A percentile compares a stretch with the other conserved stretches of the same genome.
phyloP scores from a whole-genome alignment of 208 protist genomes.

The Trypanosoma vivax region DNA sequence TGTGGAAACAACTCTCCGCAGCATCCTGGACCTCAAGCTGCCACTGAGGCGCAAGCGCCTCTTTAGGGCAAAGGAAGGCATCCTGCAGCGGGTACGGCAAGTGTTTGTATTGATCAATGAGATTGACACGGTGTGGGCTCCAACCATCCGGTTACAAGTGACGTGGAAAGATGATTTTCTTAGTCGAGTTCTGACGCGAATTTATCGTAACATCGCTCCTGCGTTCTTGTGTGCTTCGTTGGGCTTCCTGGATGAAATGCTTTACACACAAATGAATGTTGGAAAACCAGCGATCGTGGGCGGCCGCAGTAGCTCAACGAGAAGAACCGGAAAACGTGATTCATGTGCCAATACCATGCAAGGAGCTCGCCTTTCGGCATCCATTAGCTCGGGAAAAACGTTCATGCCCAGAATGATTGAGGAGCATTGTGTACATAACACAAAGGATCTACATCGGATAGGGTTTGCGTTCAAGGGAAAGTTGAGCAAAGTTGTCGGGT shows the following conservation, averaged over 20 bases:
- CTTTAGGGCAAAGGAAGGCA: constrained; percentile 31
- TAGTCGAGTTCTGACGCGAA: constrained; percentile 41
- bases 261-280: constrained; percentile 45
- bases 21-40: constrained; percentile 34
- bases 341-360: too few species aligned
- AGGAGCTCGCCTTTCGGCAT: too few species aligned
- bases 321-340: constrained; percentile 26
- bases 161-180: constrained; percentile 73
- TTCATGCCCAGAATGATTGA: constrained; percentile 45
- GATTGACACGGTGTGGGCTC: constrained; percentile 74
- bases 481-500: constrained; percentile 52
- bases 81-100: constrained; percentile 46
- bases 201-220: constrained; percentile 51
- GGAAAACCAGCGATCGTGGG: not conserved
- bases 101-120: constrained; percentile 69
- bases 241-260: constrained; percentile 71
- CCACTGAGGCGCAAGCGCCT: constrained; percentile 52
- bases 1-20: constrained; percentile 38
- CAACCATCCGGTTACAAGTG: constrained; percentile 53
- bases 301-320: not conserved
- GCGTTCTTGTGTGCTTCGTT: constrained; percentile 50
- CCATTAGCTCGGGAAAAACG: too few species aligned
- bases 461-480: constrained; percentile 50
- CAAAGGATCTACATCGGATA: constrained; percentile 60
- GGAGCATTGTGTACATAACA: constrained; percentile 46